phyloP scores from a whole-genome alignment of 2,329 filamentous ascomycete species.

The Allantophomopsis lycopodina region DNA sequence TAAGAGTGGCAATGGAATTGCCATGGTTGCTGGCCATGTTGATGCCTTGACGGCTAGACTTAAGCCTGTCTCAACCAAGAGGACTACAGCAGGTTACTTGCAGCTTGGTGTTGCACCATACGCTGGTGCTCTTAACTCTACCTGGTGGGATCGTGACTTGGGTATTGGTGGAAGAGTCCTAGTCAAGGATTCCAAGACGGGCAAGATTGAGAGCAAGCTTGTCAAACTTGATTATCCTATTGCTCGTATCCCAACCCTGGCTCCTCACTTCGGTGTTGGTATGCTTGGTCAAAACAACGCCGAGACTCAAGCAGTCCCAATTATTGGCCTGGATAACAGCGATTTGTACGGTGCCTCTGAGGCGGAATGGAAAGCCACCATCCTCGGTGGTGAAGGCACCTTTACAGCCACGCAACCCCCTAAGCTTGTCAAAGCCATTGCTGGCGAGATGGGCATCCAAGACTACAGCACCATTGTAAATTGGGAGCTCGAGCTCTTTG shows the following conservation, averaged over 20 bases:
- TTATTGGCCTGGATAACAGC: constrained; percentile 76
- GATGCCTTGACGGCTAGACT: constrained; percentile 83
- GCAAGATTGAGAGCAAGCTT: constrained; percentile 67
- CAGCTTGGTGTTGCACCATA: constrained; percentile 91
- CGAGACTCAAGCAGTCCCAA: constrained; percentile 89
- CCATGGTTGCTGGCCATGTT: constrained; percentile 83
- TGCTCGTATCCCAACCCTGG: constrained; percentile 80
- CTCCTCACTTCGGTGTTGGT: constrained; percentile 80
- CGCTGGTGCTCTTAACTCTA: constrained; percentile 72
- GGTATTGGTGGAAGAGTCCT: constrained; percentile 82
- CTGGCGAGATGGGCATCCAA: constrained; percentile 59
- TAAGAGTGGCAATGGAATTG: constrained; percentile 71
- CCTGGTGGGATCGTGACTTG: constrained; percentile 96
- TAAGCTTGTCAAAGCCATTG: constrained; percentile 71
- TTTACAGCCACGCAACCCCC: constrained; percentile 79
- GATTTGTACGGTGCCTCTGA: constrained; percentile 26
- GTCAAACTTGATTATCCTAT: constrained; percentile 94
- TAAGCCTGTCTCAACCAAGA: constrained; percentile 80
- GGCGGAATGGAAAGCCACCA: constrained; percentile 16
- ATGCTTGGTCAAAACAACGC: constrained; percentile 57
- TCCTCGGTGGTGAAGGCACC: constrained; percentile 22
- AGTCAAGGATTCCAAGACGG: constrained; percentile 55
- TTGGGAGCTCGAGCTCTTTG: constrained; percentile 95
- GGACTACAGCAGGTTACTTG: constrained; percentile 72
- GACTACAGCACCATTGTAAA: constrained; percentile 69